Conservation (phyloP, 2,329 filamentous ascomycete species). For the Bipolaris oryzae region DNA sequence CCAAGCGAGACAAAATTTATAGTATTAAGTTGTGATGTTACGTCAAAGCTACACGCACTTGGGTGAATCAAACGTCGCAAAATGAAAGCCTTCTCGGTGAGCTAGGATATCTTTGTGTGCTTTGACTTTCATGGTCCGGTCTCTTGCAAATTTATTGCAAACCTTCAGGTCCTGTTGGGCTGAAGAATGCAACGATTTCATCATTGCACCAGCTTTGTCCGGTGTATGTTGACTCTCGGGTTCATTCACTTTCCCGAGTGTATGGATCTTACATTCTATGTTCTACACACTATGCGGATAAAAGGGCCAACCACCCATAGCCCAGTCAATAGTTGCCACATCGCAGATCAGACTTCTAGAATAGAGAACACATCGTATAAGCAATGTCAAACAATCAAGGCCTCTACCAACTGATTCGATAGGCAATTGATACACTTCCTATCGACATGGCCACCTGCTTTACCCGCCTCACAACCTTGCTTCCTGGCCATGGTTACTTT, state of each 20-base stretch:
- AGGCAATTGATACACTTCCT: conserved; percentile 28
- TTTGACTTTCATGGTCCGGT: neutral
- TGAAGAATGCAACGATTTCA: neutral
- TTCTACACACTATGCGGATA: conserved; percentile 40
- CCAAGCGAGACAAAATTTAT: neutral
- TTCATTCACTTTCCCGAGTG: conserved; percentile 15
- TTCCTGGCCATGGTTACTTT: conserved; percentile 28
- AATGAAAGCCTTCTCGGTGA: neutral
- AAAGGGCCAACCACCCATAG: conserved; percentile 32
- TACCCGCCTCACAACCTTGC: conserved; percentile 19
- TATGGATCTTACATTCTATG: conserved; percentile 30
- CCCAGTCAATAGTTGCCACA: conserved; percentile 19
- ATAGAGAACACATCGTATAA: conserved; percentile 22
- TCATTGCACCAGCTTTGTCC: neutral
- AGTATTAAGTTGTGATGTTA: neutral
- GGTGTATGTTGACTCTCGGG: neutral
- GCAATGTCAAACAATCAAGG: conserved; percentile 16
- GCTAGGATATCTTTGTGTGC: neutral
- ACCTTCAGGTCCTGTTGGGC: neutral
- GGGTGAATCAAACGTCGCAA: neutral
- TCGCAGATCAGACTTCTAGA: conserved; percentile 26
- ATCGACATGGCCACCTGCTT: conserved; percentile 12
- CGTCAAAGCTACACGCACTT: neutral
- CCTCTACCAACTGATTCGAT: conserved; percentile 16
- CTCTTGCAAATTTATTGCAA: neutral